Base-by-base conservation (phyloP, 2,329 filamentous ascomycete genomes). In the Cryphonectria parasitica region DNA sequence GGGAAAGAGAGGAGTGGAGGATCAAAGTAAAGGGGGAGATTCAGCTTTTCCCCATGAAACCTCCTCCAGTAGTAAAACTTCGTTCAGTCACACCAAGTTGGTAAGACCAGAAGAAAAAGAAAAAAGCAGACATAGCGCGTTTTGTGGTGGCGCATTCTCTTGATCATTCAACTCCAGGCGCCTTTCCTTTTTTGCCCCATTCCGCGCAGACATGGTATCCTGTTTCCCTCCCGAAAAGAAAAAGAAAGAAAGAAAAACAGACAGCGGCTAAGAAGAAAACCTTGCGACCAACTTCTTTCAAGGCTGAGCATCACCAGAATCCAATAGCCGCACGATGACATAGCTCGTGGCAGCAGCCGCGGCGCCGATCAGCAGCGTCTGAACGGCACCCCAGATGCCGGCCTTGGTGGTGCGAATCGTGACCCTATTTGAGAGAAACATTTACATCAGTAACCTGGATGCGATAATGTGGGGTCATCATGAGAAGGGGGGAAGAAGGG, bases 271-370 rank as follows among this genome's bases (percentile, higher is more conserved):
- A 22, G 6, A 45, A 45, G 43, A 45, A 49, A 10, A 10, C 13
- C 19, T 22, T n/a, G 19, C 22, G 45, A 4, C 22, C 19, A n/a
- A 7, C 1, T 6, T 10, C 10, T 10, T 13, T 72, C 70, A 72
- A 25, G 65, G 63, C 34, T 68, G 69, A 0, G 36, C 61, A 64
- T 72, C 54, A n/a, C 72, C 75, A 22, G 75, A 77, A 73, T 89
- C 87, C 71, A 91, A 81, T n/a, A 83, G 77, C 72, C 86, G 83
- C 39, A 91, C 89, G 70, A 91, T 86, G 4, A 80, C 84, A 78
- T 92, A 91, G 31, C 90, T 90, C 11, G 89, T 89, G 1, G 87
- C 90, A 0, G 90, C 90, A 6, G 90, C 90, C 69, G 91, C 73
- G 19, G 89, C 87, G 41, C 90, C 90, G 61, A 92, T 86, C 28